Base-by-base conservation (phyloP, 768 basidiomycete genomes). In the Pleurotus tuoliensis region DNA sequence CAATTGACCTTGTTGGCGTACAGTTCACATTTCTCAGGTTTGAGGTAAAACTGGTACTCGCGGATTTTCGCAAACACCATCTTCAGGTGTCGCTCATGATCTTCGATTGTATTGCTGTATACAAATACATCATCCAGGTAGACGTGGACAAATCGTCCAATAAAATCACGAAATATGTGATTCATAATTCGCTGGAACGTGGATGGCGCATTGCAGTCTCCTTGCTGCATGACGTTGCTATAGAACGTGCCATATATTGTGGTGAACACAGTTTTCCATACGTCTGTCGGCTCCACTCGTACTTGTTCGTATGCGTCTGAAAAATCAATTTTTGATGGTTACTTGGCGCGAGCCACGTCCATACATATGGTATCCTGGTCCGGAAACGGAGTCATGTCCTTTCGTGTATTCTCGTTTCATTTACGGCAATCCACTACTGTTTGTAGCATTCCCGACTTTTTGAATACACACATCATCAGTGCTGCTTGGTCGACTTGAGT, bases 161-260 rank as follows among this genome's bases (percentile, higher is more conserved):
- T 71, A 15, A 61, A 48, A 1, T 75, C 67, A 2, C 66, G 57
- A 46, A 82, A 77, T 16, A 79, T 67, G 3, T 56, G 30, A 0
- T 67, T 77, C 72, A 80, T 78, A 0, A 81, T 58, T 0, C 68
- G 41, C 54, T 82, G 80, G 54, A 78, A 82, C 0, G 77, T 82
- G 0, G 75, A 64, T 0, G 74, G 77, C 0, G 73, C 72, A 58
- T 82, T 80, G 46, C 74, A 76, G 53, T 81, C 72, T 41, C 40
- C 40, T 41, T 41, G 40, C 40, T 41, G 67, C 70, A 0, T 72
- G 69, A 47, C 62, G 60, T 41, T 13, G 40, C 40, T 0, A 62
- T 53, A 5, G 24, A 25, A 25, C 24, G 24, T 25, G 24, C 24
- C 24, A 5, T 25, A 25, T 25, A 25, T 25, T 0, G 68, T 76